phyloP scores from a whole-genome alignment of 2,329 filamentous ascomycete species.

The Hypoxylon sp. region DNA sequence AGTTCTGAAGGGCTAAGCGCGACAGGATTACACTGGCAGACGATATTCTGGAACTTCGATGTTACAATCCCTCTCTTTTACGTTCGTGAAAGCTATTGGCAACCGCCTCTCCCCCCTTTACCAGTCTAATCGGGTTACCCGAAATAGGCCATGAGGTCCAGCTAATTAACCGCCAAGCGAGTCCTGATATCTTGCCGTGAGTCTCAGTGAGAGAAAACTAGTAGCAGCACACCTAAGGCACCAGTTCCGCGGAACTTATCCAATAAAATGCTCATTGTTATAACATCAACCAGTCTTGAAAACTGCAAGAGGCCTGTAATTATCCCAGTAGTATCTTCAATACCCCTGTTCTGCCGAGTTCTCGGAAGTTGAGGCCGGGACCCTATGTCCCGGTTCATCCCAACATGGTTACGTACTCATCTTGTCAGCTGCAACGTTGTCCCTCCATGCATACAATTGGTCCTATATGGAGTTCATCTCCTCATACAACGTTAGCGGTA shows the following conservation, averaged over 20 bases:
- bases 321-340: not conserved
- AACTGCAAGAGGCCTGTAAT: not conserved
- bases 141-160: not conserved
- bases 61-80: not conserved
- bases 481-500: slow-evolving; percentile 10
- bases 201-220: not conserved
- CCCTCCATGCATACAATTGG: slow-evolving; percentile 4
- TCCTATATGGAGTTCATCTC: not conserved
- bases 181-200: slow-evolving; percentile 2
- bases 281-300: not conserved
- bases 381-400: slow-evolving; percentile 2
- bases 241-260: not conserved
- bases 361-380: slow-evolving; percentile 16
- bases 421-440: slow-evolving; percentile 1
- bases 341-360: not conserved
- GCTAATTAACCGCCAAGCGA: slow-evolving; percentile 33
- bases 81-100: not conserved
- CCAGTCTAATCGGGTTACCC: slow-evolving; percentile 3
- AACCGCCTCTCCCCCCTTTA: not conserved
- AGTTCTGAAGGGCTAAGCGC: not conserved
- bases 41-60: not conserved
- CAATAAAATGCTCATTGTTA: slow-evolving; percentile 2
- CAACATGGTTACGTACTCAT: slow-evolving; percentile 1
- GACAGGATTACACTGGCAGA: not conserved
- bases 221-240: not conserved